Evolutionary conservation across 495 filamentous ascomycete genomes (phyloP), one percentile per base, ranked within the genome.

Genomic region (Penicillium maclennaniae): DNA sequence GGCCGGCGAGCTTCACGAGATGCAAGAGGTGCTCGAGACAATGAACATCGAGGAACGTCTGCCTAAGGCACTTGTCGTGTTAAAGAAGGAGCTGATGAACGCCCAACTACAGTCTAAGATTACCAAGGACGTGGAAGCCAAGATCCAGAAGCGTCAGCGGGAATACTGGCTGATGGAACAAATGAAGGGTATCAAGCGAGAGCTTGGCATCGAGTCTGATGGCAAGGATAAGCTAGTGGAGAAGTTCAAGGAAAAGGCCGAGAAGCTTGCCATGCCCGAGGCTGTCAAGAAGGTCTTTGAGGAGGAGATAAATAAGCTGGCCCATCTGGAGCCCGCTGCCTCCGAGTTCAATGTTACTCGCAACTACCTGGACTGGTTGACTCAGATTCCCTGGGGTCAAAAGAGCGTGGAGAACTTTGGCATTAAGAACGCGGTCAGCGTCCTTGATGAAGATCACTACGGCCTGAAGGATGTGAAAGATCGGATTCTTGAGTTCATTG

Each of bases 121-220:
- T 42, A 90, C 89, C 40, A 97, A 96, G 72, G 93, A 99, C 65
- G 93, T 99, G 20, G 95, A 99, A 69, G 87, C 80, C 55, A 96
- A 96, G 73, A 99, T 99, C 52, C 92, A 95, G 60, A 97, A 97
- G 73, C 86, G 93, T 10, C 93, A 99, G 65, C 85, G 93, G 26
- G 95, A 99, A 63, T 99, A 99, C 74, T 99, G 90, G 89, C 75
- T 99, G 17, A 92, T 93, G 89, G 93, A 99, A 69, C 95, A 99
- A 63, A 95, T 97, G 92, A 97, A 97, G 73, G 95, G 91, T n/a
- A 97, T 99, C 62, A 85, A 88, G 54, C 79, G 92, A 48, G 95
- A 99, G 67, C 79, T 99, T 19, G 95, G 95, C 14, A 90, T 97
- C 49, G 95, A 97, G 69, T 93, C 89, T 4, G 93, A 99, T 62